Base-by-base conservation (phyloP, 2,329 filamentous ascomycete species). In the Diplocarpon rosae region DNA sequence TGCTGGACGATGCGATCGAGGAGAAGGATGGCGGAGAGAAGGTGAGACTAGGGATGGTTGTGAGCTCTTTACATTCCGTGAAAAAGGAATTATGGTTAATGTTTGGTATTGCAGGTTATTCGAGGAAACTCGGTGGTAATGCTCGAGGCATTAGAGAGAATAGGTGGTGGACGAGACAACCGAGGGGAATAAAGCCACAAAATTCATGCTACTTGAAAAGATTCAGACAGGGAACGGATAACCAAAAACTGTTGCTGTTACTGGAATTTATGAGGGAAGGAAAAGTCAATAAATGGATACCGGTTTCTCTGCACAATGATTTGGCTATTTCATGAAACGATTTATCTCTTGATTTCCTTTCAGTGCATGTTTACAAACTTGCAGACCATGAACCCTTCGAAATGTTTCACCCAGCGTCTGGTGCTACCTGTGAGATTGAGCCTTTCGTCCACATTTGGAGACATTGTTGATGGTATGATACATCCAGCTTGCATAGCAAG, bases 121-220 rank as follows among this genome's bases (percentile, higher is more conserved):
- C 85, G 93, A 57, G 92, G 92, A 53, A 98, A 98, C 69, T 95
- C 90, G 1, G 89, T 98, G 20, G 89, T 98, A 45, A 95, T 98
- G 90, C 77, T 98, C 45, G 93, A 98, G 68, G 86, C 80, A 9
- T 66, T 85, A 46, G 76, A 80, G 62, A 71, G 80, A 59, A 82
- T 85, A 55, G 77, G 76, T 51, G 75, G 76, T 47, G 74, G 77
- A 58, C 48, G 59, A 49, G 59, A 60, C 33, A 74, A 80, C 52
- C 55, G 57, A 49, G 47, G 42, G 45, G 48, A 45, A 37, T 42
- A 15, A 36, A 39, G 35, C 16, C 15, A 31, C 24, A 36, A 27
- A 32, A 40, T 37, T 27, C 24, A 39, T 14, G 14, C 34, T 33
- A 24, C 20, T 24, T 20, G 24, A 46, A 20, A 11, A 29, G 31